Evolutionary conservation across 345 rosid species (phyloP), one percentile per base, ranked within the genome.

Genomic region (Hibiscus mutabilis): DNA sequence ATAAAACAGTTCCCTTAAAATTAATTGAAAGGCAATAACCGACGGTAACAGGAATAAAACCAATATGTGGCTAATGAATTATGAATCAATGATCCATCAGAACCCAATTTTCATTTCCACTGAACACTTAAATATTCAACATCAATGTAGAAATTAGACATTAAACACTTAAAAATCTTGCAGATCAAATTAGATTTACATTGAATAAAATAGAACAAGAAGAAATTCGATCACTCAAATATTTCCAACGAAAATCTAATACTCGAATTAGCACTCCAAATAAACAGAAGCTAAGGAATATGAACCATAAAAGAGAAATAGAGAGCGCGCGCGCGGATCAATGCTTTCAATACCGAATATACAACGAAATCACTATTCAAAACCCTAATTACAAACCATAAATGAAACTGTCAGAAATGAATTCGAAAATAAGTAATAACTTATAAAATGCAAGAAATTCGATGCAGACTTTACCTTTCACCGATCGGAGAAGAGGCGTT

Each of bases 401-500:
- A 76, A 59, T 56, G 70, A 57, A 65, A 78, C 42, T 21, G 59
- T 14, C 7, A 67, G 72, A 42, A 55, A 56, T 56, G 73, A 77
- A 65, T 59, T 24, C 29, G 52, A 78, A 24, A 15, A 70, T 37
- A 49, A 15, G n/a, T 14, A 49, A 49, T 14, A 15, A 49, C 85
- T 77, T 55, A 22, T 0, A 42, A 57, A 44, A 5, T 18, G 58
- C 18, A 49, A 59, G 68, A 55, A 55, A 70, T 4, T 12, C 4
- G 68, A 70, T 13, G 59, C 51, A 24, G 71, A 65, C 27, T 49
- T 65, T 5, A 42, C 53, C 51, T 79, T 79, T 8, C 71, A 70
- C 68, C 53, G 76, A 79, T 74, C 63, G 70, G n/a, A 47, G 51
- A 68, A 75, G 80, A 53, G 73, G 73, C 66, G 80, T n/a, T 18